phyloP scores from a whole-genome alignment of 1,284 basidiomycete genomes.

The Trichosporon sp. region DNA sequence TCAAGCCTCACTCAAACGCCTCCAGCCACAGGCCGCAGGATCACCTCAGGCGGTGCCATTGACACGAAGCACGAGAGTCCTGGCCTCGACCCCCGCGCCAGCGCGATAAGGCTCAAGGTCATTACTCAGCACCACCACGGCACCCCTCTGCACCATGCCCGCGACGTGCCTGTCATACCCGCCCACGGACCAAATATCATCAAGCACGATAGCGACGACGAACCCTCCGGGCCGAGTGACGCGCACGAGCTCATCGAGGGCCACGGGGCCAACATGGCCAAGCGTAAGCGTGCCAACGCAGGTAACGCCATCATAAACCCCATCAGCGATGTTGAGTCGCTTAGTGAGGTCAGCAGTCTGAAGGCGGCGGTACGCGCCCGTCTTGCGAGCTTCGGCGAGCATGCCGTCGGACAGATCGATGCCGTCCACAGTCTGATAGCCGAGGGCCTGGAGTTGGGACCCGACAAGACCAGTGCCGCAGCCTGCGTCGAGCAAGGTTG shows the following conservation, averaged over 20 bases:
- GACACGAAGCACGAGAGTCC: constrained; percentile 5
- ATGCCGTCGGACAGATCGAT: constrained; percentile 12
- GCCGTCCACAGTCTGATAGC: constrained; percentile 4
- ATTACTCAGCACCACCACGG: background rate
- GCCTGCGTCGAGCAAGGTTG: constrained; percentile 9
- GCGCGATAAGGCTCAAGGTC: constrained; percentile 9
- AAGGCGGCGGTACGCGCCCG: constrained; percentile 9
- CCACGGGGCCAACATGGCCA: constrained; percentile 12
- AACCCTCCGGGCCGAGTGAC: constrained; percentile 3
- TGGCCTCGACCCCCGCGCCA: constrained; percentile 3
- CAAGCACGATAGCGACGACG: constrained; percentile 10
- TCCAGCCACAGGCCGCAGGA: too few relatives aligned
- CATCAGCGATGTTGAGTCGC: background rate
- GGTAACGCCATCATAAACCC: constrained; percentile 2
- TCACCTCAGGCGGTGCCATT: background rate
- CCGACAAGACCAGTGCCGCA: constrained; percentile 17
- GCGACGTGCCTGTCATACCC: background rate
- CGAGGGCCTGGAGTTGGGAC: background rate
- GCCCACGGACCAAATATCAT: constrained; percentile 10
- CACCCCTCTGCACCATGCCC: background rate
- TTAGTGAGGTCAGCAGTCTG: constrained; percentile 5
- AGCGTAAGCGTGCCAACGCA: constrained; percentile 17
- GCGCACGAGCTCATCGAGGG: constrained; percentile 10
- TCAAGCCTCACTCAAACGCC: too few relatives aligned
- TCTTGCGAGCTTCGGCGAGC: constrained; percentile 5